Base-by-base conservation (phyloP, 2,329 filamentous ascomycete genomes). In the Ramularia endophylla region DNA sequence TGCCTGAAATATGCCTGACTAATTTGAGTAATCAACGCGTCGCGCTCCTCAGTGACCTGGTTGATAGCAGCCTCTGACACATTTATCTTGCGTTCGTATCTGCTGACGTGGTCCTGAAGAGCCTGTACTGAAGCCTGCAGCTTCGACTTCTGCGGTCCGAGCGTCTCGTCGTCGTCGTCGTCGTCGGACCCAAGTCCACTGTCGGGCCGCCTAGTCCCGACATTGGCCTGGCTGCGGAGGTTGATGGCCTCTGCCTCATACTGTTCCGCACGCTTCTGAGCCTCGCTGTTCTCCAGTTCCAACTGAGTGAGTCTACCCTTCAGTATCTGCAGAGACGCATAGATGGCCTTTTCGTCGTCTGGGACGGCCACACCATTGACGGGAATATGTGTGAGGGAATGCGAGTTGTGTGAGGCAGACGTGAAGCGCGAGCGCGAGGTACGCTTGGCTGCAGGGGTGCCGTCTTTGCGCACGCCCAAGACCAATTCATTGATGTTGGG, bases 11-110 rank as follows among this genome's bases (percentile, higher is more conserved):
- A 80, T 4, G 79, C 79, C 37, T 78, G 71, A 19, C 76, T 75
- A 5, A 81, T 69, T 53, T 81, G 80, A 38, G 72, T 72, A 36
- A 83, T 69, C 27, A 82, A 74, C 34, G 78, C 77, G 51, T 85
- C 81, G 20, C 80, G 74, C 60, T 86, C 83, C 20, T 75, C 71
- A 3, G 72, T 70, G 30, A 84, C 64, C 3, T 78, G 74, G 47
- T 81, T 76, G 44, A 75, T 79, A 47, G 80, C 74, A 38, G 80
- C 78, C 37, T 83, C 78, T 27, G 74, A 70, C n/a, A 78, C 70
- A 46, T 73, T 77, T 17, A 76, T 67, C 55, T 81, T 81, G 32
- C 75, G 75, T 40, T 80, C 78, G 27, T 76, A 71, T 48, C 80
- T 72, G 44, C 83, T 78, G 1, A 85, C 65, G 12, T 76, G 78